Conservation (phyloP, 2,329 filamentous ascomycete species). For the Epichloe scottii region DNA sequence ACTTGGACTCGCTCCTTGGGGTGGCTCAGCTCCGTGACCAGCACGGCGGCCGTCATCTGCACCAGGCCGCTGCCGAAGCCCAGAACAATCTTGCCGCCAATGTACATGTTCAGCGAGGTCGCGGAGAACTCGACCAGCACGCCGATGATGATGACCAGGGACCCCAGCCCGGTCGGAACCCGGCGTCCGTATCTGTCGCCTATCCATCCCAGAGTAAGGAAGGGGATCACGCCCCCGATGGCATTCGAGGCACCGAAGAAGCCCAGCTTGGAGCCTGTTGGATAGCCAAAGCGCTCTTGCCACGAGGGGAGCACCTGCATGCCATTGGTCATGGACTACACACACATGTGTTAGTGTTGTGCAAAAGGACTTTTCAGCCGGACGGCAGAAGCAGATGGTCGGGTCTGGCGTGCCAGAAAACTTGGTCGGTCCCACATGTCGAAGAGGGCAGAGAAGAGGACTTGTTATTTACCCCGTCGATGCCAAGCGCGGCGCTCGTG, state of each 20-base stretch:
- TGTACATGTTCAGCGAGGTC: constrained; percentile 23
- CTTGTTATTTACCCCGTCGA: constrained; percentile 23
- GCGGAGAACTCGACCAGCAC: constrained; percentile 24
- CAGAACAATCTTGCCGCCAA: constrained; percentile 25
- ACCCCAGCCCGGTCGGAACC: constrained; percentile 22
- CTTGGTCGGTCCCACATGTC: background rate
- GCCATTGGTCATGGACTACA: constrained; percentile 26
- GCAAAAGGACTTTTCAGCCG: background rate
- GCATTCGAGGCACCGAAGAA: constrained; percentile 27
- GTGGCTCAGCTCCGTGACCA: constrained; percentile 30
- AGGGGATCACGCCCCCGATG: constrained; percentile 27
- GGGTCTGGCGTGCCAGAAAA: background rate
- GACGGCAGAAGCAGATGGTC: background rate
- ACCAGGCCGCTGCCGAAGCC: constrained; percentile 25
- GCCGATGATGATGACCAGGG: constrained; percentile 25
- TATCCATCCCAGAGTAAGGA: constrained; percentile 23
- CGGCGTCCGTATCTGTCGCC: constrained; percentile 23
- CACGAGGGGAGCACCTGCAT: constrained; percentile 25
- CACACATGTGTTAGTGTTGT: background rate
- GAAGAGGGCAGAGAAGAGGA: background rate
- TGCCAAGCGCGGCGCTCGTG: constrained; percentile 28
- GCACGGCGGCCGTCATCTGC: constrained; percentile 28
- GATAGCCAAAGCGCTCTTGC: constrained; percentile 26
- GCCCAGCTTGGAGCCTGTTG: constrained; percentile 24
- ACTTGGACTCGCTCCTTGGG: constrained; percentile 26